These are phyloP conservation scores for Suillus spraguei DNA, from an alignment of 768 basidiomycete species.

Conservation along the genomic window DNA sequence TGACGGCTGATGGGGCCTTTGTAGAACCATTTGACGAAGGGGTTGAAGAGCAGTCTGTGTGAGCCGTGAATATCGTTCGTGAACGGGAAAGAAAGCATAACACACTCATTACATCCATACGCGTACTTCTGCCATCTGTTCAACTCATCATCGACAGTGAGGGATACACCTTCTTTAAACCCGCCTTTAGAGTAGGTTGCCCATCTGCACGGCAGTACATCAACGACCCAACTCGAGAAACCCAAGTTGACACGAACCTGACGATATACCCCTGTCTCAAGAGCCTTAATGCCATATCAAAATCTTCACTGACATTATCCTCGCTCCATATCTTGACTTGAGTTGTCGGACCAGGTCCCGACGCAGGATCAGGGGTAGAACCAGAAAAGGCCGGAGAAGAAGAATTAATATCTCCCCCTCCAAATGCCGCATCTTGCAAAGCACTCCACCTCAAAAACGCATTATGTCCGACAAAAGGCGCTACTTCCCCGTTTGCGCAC, in stretches of 20 bases:
- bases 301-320: constrained; percentile 67
- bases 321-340: constrained; percentile 78
- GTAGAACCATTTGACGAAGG: constrained; percentile 74
- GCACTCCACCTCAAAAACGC: constrained; percentile 91
- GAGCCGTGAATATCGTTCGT: constrained; percentile 47
- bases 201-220: constrained; percentile 41
- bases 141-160: constrained; percentile 88
- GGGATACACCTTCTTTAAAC: constrained; percentile 90
- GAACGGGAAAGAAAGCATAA: constrained; percentile 18
- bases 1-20: constrained; percentile 85
- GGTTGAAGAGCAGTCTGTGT: constrained; percentile 84
- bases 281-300: constrained; percentile 66
- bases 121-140: constrained; percentile 93
- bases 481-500: constrained; percentile 77
- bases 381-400: too few relatives aligned
- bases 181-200: constrained; percentile 83
- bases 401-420: constrained; percentile 42
- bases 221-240: neutral
- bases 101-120: constrained; percentile 62
- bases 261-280: constrained; percentile 72
- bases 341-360: constrained; percentile 48
- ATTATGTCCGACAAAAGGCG: constrained; percentile 84
- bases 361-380: neutral
- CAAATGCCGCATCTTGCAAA: constrained; percentile 80
- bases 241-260: constrained; percentile 35